Evolutionary conservation across 495 filamentous ascomycete genomes (phyloP).

Genomic region (Clavariopsis aquatica): DNA sequence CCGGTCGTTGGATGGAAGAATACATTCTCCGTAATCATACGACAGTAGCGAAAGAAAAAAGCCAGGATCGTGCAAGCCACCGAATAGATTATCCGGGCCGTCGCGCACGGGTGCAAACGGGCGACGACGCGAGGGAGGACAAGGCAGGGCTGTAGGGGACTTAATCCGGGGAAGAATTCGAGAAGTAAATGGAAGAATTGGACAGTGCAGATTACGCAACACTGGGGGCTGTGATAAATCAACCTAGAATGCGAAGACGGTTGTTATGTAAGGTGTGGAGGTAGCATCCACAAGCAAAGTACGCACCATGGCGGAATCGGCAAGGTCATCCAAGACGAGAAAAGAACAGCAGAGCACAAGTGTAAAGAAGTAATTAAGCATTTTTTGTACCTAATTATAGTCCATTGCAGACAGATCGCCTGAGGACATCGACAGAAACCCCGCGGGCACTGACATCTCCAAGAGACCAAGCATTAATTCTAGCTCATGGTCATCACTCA

Average conservation of each 20-base stretch:
- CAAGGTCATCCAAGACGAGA: background rate
- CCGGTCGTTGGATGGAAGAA: background rate
- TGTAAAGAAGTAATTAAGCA: background rate
- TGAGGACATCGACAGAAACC: background rate
- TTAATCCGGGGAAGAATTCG: background rate
- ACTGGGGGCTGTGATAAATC: background rate
- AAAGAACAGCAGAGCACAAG: background rate
- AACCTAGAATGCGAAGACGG: background rate
- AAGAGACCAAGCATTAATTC: conserved; percentile 13
- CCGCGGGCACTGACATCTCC: background rate
- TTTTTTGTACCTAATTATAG: background rate
- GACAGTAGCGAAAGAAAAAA: too few relatives aligned
- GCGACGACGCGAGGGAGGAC: background rate
- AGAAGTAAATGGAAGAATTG: background rate
- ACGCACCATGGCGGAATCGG: background rate
- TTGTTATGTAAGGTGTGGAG: background rate
- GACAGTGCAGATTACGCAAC: background rate
- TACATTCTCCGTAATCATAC: background rate
- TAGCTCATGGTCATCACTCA: conserved; percentile 7
- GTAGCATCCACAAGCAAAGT: background rate
- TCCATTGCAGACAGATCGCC: background rate
- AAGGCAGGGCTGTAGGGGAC: background rate
- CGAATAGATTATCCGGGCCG: background rate
- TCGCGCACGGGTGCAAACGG: background rate
- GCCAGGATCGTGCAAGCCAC: background rate